Evolutionary conservation across 2,329 filamentous ascomycete genomes (phyloP).

Genomic region (Lachnellula willkommii): DNA sequence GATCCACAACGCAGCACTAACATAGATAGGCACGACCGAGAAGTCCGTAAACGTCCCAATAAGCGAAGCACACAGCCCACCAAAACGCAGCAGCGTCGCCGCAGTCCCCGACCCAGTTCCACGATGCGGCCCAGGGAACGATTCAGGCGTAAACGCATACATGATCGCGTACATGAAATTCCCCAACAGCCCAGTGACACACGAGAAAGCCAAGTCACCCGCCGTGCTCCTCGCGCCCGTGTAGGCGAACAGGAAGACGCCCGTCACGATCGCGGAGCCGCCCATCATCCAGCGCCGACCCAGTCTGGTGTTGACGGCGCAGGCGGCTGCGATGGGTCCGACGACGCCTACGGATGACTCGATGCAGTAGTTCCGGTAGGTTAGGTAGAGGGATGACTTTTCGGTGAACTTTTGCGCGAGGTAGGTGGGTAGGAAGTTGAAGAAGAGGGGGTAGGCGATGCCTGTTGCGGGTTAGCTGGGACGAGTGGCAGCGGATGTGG

Average conservation of each 20-base stretch:
- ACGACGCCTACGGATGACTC: conserved; percentile 5
- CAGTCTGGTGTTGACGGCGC: conserved; percentile 8
- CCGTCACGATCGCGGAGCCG: conserved; percentile 13
- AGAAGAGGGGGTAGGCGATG: conserved; percentile 13
- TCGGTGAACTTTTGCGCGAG: conserved; percentile 8
- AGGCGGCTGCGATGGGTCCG: conserved; percentile 5
- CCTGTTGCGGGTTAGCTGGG: background rate
- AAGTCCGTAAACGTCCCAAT: conserved; percentile 40
- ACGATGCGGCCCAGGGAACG: conserved; percentile 50
- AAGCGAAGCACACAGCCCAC: conserved; percentile 38
- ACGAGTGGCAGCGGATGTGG: background rate
- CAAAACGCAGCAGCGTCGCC: conserved; percentile 35
- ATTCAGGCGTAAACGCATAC: conserved; percentile 50
- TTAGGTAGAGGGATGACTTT: conserved; percentile 3
- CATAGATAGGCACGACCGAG: conserved; percentile 40
- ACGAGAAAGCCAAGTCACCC: conserved; percentile 24
- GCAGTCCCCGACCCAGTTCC: conserved; percentile 48
- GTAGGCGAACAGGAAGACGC: conserved; percentile 21
- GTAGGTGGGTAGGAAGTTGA: conserved; percentile 11
- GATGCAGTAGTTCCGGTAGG: conserved; percentile 9
- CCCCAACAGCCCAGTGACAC: conserved; percentile 18
- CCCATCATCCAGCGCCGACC: conserved; percentile 11
- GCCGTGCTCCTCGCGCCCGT: conserved; percentile 17
- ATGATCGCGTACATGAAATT: conserved; percentile 30
- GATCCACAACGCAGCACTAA: conserved; percentile 41